Evolutionary conservation across 257 asterid genomes (phyloP).

Genomic region (Nicotiana undulata): DNA sequence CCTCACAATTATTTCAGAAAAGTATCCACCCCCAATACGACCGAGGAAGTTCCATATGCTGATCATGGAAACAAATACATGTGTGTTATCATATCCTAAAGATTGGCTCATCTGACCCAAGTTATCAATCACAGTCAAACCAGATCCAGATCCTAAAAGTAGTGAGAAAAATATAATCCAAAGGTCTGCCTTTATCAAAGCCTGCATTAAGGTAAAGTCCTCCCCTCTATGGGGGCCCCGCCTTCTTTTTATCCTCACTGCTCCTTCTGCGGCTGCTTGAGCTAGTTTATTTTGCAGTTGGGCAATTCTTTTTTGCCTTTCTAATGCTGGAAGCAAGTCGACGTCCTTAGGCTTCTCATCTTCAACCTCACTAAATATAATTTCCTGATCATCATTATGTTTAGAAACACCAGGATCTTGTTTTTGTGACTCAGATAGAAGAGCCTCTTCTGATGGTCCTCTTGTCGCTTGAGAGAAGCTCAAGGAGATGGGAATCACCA

Average conservation of each 20-base stretch:
- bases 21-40: conserved; percentile 50
- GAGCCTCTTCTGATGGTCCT: conserved; percentile 30
- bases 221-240: conserved; percentile 49
- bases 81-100: conserved; percentile 39
- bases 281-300: conserved; percentile 35
- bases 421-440: conserved; percentile 28
- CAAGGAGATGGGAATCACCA: conserved; percentile 35
- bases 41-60: conserved; percentile 59
- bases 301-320: conserved; percentile 35
- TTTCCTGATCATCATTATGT: conserved; percentile 23
- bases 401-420: conserved; percentile 21
- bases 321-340: conserved; percentile 42
- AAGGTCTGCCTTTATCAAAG: conserved; percentile 45
- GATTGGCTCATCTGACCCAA: conserved; percentile 57
- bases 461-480: conserved; percentile 20
- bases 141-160: conserved; percentile 48
- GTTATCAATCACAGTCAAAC: conserved; percentile 47
- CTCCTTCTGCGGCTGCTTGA: conserved; percentile 51
- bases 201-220: conserved; percentile 42
- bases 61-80: conserved; percentile 49
- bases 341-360: conserved; percentile 45
- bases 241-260: conserved; percentile 44
- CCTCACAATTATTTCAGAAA: conserved; percentile 47
- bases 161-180: conserved; percentile 50
- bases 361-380: conserved; percentile 54